Conservation (phyloP, 1,139 yeast genomes). For the Hanseniaspora sp. region DNA sequence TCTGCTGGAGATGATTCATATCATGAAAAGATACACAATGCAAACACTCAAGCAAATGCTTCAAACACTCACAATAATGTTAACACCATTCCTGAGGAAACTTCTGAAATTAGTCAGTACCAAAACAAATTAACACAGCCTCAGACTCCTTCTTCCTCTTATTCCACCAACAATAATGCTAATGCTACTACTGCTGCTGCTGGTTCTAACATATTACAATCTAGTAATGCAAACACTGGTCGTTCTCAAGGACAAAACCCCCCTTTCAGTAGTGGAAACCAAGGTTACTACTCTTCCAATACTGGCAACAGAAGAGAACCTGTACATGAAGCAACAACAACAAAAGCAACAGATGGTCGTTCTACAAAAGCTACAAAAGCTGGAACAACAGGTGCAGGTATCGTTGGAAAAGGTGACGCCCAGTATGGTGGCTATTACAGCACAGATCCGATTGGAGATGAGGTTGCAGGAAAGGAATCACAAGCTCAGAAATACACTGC, state of each 20-base stretch:
- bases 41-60: neutral
- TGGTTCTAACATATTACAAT: neutral
- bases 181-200: neutral
- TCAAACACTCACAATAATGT: neutral
- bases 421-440: constrained; percentile 43
- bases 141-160: too few relatives aligned
- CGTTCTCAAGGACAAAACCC: neutral
- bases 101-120: too few relatives aligned
- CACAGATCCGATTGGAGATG: constrained; percentile 30
- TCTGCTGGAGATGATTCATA: constrained; percentile 5
- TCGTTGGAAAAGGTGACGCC: constrained; percentile 34
- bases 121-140: too few relatives aligned
- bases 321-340: neutral
- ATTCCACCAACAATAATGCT: neutral
- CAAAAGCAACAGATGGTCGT: neutral
- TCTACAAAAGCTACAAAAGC: neutral
- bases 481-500: neutral
- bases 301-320: too few relatives aligned
- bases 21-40: neutral
- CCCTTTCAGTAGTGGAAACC: too few relatives aligned
- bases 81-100: too few relatives aligned
- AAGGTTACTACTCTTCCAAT: too few relatives aligned
- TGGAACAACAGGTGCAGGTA: neutral
- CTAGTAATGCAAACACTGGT: neutral
- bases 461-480: neutral